Evolutionary conservation across 192 early-diverging fungal species (phyloP).

Genomic region (Podochytrium sp.): DNA sequence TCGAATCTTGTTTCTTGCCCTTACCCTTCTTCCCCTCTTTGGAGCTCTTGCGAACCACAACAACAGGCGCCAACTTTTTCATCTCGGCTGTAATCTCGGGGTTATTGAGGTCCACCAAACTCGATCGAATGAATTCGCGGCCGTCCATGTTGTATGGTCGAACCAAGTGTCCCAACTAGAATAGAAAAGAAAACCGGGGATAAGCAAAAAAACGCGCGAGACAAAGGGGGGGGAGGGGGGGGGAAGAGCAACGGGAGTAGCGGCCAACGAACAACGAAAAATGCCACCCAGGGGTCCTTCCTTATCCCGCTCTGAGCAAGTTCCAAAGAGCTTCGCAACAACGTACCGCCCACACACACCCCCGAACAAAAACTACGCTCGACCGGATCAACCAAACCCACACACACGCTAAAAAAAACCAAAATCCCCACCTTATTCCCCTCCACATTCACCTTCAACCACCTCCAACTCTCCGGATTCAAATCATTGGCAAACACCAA

Average conservation of each 20-base stretch:
- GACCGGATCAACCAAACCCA: too few relatives aligned
- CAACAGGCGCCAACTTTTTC: conserved; percentile 33
- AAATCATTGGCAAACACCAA: conserved; percentile 97
- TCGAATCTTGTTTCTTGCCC: neutral
- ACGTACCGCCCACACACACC: too few relatives aligned
- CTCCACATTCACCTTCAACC: conserved; percentile 77
- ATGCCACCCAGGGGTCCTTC: too few relatives aligned
- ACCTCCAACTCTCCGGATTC: conserved; percentile 88
- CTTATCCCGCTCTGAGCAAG: too few relatives aligned
- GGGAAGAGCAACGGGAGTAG: too few relatives aligned
- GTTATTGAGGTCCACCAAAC: conserved; percentile 66
- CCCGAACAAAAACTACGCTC: too few relatives aligned
- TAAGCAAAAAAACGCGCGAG: neutral
- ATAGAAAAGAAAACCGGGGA: too few relatives aligned
- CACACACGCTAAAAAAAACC: too few relatives aligned
- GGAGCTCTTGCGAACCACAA: neutral
- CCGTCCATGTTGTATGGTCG: conserved; percentile 88
- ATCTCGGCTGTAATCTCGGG: conserved; percentile 33
- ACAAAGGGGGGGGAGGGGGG: neutral
- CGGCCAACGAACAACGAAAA: too few relatives aligned
- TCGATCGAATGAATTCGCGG: conserved; percentile 82
- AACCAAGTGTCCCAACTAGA: conserved; percentile 67
- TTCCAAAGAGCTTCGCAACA: too few relatives aligned
- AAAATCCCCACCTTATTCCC: conserved; percentile 77
- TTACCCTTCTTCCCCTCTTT: conserved; percentile 10